Evolutionary conservation across 2,329 filamentous ascomycete species (phyloP).

Genomic region (Sclerotinia sclerotiorum): DNA sequence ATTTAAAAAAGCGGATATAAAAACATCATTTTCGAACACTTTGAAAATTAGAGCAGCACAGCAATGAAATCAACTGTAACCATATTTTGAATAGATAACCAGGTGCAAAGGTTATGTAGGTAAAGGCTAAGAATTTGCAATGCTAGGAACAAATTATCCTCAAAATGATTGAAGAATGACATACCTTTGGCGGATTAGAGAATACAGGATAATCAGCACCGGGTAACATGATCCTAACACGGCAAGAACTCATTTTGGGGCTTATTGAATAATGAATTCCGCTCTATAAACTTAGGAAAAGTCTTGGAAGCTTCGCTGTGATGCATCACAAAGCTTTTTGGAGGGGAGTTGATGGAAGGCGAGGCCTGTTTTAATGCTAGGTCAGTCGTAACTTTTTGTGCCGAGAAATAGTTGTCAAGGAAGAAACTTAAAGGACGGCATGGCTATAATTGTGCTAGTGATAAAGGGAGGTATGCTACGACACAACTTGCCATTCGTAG

Average conservation of each 20-base stretch:
- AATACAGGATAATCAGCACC: too few species aligned
- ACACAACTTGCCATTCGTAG: neutral
- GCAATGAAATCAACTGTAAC: neutral
- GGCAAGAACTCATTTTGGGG: neutral
- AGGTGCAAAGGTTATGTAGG: neutral
- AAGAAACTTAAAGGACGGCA: neutral
- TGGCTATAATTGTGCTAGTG: neutral
- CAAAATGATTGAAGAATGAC: neutral
- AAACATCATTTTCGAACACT: neutral
- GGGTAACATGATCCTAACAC: neutral
- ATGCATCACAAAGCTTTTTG: neutral
- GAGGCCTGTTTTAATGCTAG: too few species aligned
- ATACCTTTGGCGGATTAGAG: neutral
- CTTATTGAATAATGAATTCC: neutral
- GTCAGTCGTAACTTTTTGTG: neutral
- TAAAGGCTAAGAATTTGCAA: too few species aligned
- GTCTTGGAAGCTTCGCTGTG: neutral
- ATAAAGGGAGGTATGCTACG: neutral
- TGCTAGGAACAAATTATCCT: neutral
- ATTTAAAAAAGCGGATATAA: neutral
- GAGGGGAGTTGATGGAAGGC: too few species aligned
- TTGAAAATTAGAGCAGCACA: neutral
- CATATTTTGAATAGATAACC: neutral
- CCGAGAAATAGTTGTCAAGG: neutral
- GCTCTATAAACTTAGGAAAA: neutral